Percentiles rank a stretch among this genome's conserved stretches.
Conservation (phyloP, 768 basidiomycete genomes). For the Boletus sp. region DNA sequence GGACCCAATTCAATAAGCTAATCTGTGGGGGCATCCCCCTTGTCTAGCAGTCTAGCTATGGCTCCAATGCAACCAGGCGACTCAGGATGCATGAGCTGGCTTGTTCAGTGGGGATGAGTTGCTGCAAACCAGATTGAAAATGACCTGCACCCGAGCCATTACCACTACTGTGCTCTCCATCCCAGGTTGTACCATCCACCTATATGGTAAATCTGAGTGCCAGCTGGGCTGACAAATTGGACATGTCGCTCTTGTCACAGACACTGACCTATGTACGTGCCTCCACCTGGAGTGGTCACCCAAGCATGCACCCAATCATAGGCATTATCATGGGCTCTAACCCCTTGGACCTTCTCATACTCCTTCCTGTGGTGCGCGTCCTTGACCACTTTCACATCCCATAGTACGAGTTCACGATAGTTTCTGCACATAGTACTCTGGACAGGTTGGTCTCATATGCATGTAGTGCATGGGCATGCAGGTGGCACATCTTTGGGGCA, state of each 20-base stretch:
- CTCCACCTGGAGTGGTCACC: slow-evolving; percentile 65
- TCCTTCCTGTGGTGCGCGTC: slow-evolving; percentile 85
- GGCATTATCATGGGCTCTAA: slow-evolving; percentile 99
- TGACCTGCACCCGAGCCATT: slow-evolving; percentile 53
- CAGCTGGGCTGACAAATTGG: slow-evolving; percentile 96
- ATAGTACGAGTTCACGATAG: slow-evolving; percentile 93
- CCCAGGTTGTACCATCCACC: slow-evolving; percentile 79
- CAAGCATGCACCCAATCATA: slow-evolving; percentile 73
- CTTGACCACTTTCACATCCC: slow-evolving; percentile 81
- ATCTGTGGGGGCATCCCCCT: too few species aligned
- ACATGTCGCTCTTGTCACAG: slow-evolving; percentile 86
- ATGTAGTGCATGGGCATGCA: slow-evolving; percentile 63
- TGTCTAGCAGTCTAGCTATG: too few species aligned
- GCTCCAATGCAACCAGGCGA: too few species aligned
- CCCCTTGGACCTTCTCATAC: slow-evolving; percentile 92
- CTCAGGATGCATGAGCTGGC: too few species aligned
- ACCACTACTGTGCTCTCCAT: slow-evolving; percentile 59
- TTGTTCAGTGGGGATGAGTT: too few species aligned
- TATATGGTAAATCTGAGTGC: slow-evolving; percentile 93
- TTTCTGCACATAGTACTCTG: slow-evolving; percentile 95
- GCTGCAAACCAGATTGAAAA: too few species aligned
- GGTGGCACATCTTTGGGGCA: slow-evolving; percentile 91
- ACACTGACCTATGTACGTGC: slow-evolving; percentile 61
- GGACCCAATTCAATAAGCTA: too few species aligned
- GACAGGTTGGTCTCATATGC: slow-evolving; percentile 83